Percentiles rank a stretch among this genome's conserved stretches.
Evolutionary conservation across 106 monocot species (phyloP).

Genomic region (Agapanthus africanus): DNA sequence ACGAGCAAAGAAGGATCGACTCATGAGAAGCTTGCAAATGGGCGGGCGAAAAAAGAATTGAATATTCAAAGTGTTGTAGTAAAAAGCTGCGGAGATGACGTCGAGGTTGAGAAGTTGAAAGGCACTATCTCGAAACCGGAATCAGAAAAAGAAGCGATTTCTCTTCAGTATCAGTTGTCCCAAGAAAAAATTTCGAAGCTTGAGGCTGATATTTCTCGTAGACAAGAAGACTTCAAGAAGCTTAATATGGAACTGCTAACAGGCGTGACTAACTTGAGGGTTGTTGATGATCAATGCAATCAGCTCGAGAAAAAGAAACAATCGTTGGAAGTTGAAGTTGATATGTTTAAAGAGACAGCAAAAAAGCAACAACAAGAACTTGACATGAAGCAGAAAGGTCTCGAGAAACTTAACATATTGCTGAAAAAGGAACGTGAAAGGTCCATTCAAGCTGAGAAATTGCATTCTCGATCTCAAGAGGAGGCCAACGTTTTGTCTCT

Average conservation of each 20-base stretch:
- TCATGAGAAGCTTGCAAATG: no score
- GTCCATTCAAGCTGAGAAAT: no score
- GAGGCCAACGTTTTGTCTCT: slow-evolving; percentile 20
- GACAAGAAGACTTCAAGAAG: slow-evolving; percentile 23
- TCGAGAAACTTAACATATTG: slow-evolving; percentile 20
- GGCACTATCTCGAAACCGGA: slow-evolving; percentile 33
- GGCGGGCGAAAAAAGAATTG: no score
- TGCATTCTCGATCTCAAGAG: no score
- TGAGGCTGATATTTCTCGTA: slow-evolving; percentile 45
- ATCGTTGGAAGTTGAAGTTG: slow-evolving; percentile 24
- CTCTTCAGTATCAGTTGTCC: slow-evolving; percentile 45
- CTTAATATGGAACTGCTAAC: slow-evolving; percentile 47
- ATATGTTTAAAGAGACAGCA: slow-evolving; percentile 23
- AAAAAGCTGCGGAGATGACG: slow-evolving; percentile 33
- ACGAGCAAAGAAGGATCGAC: no score
- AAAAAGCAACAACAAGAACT: slow-evolving; percentile 14
- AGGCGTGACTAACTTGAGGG: slow-evolving; percentile 13
- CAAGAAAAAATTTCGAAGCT: slow-evolving; percentile 35
- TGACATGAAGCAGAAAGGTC: slow-evolving; percentile 14
- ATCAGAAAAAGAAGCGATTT: slow-evolving; percentile 53
- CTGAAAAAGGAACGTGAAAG: slow-evolving; percentile 13
- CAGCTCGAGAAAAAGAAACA: slow-evolving; percentile 25
- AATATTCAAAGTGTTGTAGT: no score
- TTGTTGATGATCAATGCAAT: slow-evolving; percentile 28
- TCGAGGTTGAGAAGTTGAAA: slow-evolving; percentile 24